phyloP scores from a whole-genome alignment of 331 rosid genomes.

The Cydonia oblonga region DNA sequence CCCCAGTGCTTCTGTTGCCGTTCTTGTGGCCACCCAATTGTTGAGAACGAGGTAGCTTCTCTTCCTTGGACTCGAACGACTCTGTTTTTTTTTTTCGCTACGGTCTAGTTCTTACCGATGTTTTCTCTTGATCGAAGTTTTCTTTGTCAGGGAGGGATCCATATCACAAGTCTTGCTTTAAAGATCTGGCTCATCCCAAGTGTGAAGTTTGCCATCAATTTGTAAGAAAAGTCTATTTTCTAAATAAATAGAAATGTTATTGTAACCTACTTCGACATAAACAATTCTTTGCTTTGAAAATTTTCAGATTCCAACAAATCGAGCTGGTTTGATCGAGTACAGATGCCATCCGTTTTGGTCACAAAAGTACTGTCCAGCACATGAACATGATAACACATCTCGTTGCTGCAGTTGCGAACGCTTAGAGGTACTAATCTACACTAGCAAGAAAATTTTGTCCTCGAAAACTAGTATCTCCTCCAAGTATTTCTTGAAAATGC shows the following conservation, averaged over 20 bases:
- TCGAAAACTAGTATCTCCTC: not conserved
- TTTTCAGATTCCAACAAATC: slow-evolving; percentile 89
- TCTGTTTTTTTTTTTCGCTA: not conserved
- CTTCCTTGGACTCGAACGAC: not conserved
- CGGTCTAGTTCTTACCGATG: slow-evolving; percentile 28
- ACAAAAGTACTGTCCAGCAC: slow-evolving; percentile 90
- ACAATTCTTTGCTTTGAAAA: not conserved
- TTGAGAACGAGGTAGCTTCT: slow-evolving; percentile 70
- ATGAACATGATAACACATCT: slow-evolving; percentile 84
- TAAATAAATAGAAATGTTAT: not conserved
- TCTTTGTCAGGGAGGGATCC: slow-evolving; percentile 90
- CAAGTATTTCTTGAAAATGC: not conserved
- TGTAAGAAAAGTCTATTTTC: slow-evolving; percentile 38
- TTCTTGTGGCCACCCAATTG: slow-evolving; percentile 61
- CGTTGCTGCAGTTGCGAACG: slow-evolving; percentile 98
- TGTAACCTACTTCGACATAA: not conserved
- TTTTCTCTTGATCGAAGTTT: slow-evolving; percentile 64
- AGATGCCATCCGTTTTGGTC: slow-evolving; percentile 97
- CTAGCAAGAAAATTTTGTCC: not conserved
- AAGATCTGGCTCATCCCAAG: slow-evolving; percentile 76
- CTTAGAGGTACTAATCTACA: slow-evolving; percentile 65
- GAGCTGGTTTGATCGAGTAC: slow-evolving; percentile 85
- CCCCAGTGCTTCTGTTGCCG: slow-evolving; percentile 79
- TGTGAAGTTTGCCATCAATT: slow-evolving; percentile 94
- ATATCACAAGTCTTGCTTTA: slow-evolving; percentile 84